These are phyloP conservation scores for Micromonas pusilla DNA, from an alignment of 139 green algal genomes.

Conservation along the genomic window DNA sequence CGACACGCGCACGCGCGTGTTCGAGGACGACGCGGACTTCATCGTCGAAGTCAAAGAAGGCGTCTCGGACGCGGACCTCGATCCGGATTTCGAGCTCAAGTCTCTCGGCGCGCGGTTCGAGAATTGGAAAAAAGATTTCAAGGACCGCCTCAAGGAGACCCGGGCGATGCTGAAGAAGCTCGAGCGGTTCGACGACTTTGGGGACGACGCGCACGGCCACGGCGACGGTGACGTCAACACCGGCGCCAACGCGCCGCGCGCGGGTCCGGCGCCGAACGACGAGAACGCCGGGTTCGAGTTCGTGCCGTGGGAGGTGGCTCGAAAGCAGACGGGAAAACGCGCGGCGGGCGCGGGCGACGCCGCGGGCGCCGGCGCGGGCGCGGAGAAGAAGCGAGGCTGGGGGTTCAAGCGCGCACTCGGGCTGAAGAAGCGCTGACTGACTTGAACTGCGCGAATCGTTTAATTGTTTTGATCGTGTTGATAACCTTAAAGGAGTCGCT, in stretches of 20 bases:
- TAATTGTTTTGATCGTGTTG: too few species aligned
- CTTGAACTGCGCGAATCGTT: neutral
- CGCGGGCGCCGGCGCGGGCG: too few species aligned
- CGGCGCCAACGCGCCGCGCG: too few species aligned
- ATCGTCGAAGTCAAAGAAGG: slow-evolving; percentile 28
- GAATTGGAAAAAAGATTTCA: slow-evolving; percentile 33
- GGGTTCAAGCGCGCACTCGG: neutral
- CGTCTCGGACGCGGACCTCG: slow-evolving; percentile 12
- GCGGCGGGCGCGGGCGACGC: too few species aligned
- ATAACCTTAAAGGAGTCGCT: too few species aligned
- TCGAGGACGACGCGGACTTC: slow-evolving; percentile 34
- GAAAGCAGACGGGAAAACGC: too few species aligned
- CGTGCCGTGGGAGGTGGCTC: too few species aligned
- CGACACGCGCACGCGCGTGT: neutral
- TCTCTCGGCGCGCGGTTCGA: slow-evolving; percentile 27
- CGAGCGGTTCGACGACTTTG: neutral
- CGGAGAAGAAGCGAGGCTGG: neutral
- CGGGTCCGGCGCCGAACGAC: too few species aligned
- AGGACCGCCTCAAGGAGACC: slow-evolving; percentile 23
- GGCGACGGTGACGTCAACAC: too few species aligned
- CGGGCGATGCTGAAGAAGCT: slow-evolving; percentile 17
- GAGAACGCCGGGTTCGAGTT: too few species aligned
- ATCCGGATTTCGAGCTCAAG: slow-evolving; percentile 32
- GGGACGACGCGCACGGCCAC: neutral
- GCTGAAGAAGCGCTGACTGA: neutral